Percentiles rank a stretch among this genome's conserved stretches.
Conservation (phyloP, 495 filamentous ascomycete genomes). For the Cercophora samala region DNA sequence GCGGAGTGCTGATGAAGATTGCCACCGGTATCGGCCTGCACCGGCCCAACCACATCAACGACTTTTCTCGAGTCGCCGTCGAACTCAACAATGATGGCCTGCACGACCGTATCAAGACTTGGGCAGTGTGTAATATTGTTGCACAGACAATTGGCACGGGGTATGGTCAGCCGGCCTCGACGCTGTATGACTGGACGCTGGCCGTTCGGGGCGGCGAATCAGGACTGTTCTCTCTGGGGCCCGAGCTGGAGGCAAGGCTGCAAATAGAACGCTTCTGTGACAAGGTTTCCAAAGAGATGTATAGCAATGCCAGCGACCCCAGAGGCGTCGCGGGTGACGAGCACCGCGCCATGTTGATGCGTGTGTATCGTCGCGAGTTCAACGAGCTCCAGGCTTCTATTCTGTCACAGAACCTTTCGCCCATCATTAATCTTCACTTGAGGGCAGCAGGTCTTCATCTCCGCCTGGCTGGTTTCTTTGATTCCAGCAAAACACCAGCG, state of each 20-base stretch:
- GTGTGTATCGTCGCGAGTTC: constrained; percentile 55
- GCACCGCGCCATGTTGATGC: constrained; percentile 63
- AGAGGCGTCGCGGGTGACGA: constrained; percentile 69
- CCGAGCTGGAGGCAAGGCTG: constrained; percentile 63
- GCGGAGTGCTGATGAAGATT: constrained; percentile 89
- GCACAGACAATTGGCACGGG: constrained; percentile 89
- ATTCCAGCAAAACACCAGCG: constrained; percentile 66
- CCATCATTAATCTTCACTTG: constrained; percentile 68
- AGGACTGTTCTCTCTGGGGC: constrained; percentile 62
- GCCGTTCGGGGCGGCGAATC: constrained; percentile 60
- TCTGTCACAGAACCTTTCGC: constrained; percentile 49
- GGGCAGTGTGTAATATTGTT: constrained; percentile 90
- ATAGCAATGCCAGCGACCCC: constrained; percentile 73
- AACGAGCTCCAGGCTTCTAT: constrained; percentile 53
- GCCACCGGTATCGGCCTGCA: constrained; percentile 89
- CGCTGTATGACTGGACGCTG: constrained; percentile 82
- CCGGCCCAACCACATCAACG: constrained; percentile 82
- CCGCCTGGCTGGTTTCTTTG: constrained; percentile 83
- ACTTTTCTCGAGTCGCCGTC: constrained; percentile 79
- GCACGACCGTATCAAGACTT: constrained; percentile 79
- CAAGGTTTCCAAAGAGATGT: constrained; percentile 80
- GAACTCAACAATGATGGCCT: constrained; percentile 83
- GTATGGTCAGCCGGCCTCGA: constrained; percentile 86
- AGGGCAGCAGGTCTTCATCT: constrained; percentile 79
- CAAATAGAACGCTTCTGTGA: constrained; percentile 81